phyloP scores from a whole-genome alignment of 169 alveolate species.

The Babesia bigemina region DNA sequence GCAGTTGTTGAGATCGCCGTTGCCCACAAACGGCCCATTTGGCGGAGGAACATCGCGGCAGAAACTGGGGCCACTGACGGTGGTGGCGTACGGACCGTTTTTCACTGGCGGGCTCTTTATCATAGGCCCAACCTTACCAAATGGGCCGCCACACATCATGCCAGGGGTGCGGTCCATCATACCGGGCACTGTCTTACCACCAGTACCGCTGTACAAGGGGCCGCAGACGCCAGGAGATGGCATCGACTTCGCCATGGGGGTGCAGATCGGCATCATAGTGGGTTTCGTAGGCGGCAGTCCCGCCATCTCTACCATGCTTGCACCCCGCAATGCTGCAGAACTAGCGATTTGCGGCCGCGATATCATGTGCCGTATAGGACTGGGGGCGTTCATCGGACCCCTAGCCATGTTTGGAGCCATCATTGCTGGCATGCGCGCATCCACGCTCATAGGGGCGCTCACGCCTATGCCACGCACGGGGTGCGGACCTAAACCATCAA shows the following conservation, averaged over 20 bases:
- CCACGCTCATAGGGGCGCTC: constrained; percentile 8
- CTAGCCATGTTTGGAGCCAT: constrained; percentile 21
- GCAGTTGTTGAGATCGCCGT: neutral
- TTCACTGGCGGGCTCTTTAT: constrained; percentile 46
- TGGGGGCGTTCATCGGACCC: neutral
- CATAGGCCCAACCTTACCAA: constrained; percentile 25
- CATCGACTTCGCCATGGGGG: constrained; percentile 2
- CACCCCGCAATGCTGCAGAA: constrained; percentile 3
- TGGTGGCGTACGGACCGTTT: constrained; percentile 19
- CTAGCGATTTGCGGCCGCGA: constrained; percentile 14
- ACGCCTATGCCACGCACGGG: constrained; percentile 11
- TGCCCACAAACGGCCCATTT: neutral
- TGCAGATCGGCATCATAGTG: constrained; percentile 38
- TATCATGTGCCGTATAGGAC: constrained; percentile 4
- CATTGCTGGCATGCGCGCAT: constrained; percentile 1
- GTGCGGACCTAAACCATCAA: constrained; percentile 21
- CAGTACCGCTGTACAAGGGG: constrained; percentile 11
- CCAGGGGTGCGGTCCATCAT: constrained; percentile 4
- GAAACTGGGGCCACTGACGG: neutral
- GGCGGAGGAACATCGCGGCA: neutral
- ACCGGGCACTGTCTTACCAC: constrained; percentile 1
- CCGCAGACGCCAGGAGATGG: constrained; percentile 3
- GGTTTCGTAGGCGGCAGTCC: neutral
- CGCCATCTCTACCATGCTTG: neutral
- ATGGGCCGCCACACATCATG: constrained; percentile 21